Evolutionary conservation across 108 stramenopile genomes (phyloP), one percentile per base, ranked within the genome.

Genomic region (Nitzschia putrida): DNA sequence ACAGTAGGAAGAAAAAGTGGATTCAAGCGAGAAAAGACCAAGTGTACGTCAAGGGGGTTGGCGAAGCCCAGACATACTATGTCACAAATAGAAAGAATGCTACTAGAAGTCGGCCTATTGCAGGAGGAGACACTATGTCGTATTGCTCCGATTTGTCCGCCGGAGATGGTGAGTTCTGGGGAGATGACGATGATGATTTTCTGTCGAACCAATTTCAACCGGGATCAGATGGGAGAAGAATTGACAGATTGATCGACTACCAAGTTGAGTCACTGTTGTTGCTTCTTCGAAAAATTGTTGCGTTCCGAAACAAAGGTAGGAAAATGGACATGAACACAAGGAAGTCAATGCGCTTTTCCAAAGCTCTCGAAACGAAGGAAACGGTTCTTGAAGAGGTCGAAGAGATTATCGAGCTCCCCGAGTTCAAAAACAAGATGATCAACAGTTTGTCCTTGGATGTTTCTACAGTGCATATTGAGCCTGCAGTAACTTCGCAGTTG

Each of bases 71-170:
- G 24, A 61, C 59, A 6, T 71, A 60, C 18, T 71, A 39, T 24
- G 11, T 63, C 5, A 63, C 61, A 9, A 42, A 49, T 3, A 44
- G 61, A 23, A 44, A 4, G 23, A 56, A 56, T 3, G 29, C 29
- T 4, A 34, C 29, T 4, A 34, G 29, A 34, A 40, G 20, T 1
- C 2, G 38, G 58, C 16, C 29, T 2, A 2, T 21, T 2, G 22
- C 2, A 1, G 54, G 8, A 55, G 22, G 29, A 1, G 54, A 55
- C 8, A 39, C 3, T 5, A 18, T 26, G 0, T 66, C 64, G 4
- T 66, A 37, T 53, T 66, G 64, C 25, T 66, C 64, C 8, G 69
- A 77, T n/a, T 56, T 77, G 20, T 77, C 70, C 26, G 63, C 64
- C 10, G 70, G 70, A 20, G 66, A 53, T n/a, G 76, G 69, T 2